phyloP scores from a whole-genome alignment of 169 alveolate species.

The Plasmodium falciparum region DNA sequence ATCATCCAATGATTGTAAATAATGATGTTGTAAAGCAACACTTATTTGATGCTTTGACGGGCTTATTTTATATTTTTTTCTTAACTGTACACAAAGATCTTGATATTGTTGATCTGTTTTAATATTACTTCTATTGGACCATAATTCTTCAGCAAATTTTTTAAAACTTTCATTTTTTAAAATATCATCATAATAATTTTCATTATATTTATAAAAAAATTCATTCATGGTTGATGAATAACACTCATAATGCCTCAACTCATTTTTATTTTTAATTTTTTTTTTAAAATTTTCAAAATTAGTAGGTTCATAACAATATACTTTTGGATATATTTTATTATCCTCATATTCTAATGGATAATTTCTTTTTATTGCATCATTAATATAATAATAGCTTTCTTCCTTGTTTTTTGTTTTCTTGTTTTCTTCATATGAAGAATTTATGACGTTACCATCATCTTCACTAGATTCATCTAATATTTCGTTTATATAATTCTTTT shows the following conservation, averaged over 20 bases:
- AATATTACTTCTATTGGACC: constrained; percentile 56
- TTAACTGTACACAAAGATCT: constrained; percentile 57
- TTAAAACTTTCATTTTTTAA: constrained; percentile 62
- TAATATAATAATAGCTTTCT: constrained; percentile 40
- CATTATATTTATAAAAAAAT: constrained; percentile 60
- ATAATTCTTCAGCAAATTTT: constrained; percentile 67
- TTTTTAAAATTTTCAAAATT: constrained; percentile 68
- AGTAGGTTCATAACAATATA: constrained; percentile 69
- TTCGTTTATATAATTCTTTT: constrained; percentile 26
- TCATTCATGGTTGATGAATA: constrained; percentile 76
- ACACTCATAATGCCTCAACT: constrained; percentile 74
- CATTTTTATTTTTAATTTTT: constrained; percentile 73
- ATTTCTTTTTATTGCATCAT: constrained; percentile 50
- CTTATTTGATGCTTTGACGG: constrained; percentile 85
- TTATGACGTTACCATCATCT: constrained; percentile 9
- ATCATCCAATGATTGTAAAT: constrained; percentile 33
- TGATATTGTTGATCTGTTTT: constrained; percentile 55
- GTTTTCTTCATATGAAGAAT: not conserved
- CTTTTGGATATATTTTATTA: constrained; percentile 72
- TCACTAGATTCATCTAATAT: constrained; percentile 42
- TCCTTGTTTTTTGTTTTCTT: not conserved
- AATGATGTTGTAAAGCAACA: constrained; percentile 70
- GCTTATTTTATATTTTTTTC: constrained; percentile 80
- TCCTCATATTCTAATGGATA: constrained; percentile 75
- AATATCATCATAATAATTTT: constrained; percentile 71